Conservation (phyloP, 371 early-diverging fungal genomes). For the Zancudomyces culisetae region DNA sequence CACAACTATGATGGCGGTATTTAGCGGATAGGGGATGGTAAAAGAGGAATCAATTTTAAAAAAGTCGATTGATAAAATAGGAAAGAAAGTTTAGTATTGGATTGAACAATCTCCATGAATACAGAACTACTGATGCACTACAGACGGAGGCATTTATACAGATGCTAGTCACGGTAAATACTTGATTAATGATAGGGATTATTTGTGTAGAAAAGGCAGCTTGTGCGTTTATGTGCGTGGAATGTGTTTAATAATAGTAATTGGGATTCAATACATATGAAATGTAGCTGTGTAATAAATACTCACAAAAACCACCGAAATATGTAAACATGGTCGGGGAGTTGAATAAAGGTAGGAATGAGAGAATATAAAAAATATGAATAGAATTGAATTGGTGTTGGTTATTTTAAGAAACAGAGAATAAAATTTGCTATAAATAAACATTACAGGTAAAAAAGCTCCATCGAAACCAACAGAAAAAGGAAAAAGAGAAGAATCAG, state of each 20-base stretch:
- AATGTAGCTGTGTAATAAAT: neutral
- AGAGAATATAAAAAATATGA: no score
- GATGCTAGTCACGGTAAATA: neutral
- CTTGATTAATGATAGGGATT: neutral
- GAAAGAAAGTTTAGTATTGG: neutral
- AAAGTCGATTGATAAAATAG: neutral
- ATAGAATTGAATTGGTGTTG: no score
- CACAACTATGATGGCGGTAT: no score
- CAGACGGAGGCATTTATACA: slow-evolving; percentile 1
- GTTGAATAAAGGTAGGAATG: neutral
- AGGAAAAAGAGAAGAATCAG: no score
- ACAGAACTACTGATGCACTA: neutral
- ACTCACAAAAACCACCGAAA: neutral
- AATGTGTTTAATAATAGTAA: no score
- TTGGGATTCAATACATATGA: no score
- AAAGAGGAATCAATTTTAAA: no score
- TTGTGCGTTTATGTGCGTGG: neutral
- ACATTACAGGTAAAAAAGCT: no score
- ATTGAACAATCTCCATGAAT: neutral
- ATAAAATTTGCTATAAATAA: no score
- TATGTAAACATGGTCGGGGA: slow-evolving; percentile 2
- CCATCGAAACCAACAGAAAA: no score
- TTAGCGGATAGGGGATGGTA: no score
- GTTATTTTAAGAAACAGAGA: no score
- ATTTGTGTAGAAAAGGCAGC: neutral